These are phyloP conservation scores for Oryza glumipatula DNA, from an alignment of 176 grass and related monocot genomes.

Conservation along the genomic window DNA sequence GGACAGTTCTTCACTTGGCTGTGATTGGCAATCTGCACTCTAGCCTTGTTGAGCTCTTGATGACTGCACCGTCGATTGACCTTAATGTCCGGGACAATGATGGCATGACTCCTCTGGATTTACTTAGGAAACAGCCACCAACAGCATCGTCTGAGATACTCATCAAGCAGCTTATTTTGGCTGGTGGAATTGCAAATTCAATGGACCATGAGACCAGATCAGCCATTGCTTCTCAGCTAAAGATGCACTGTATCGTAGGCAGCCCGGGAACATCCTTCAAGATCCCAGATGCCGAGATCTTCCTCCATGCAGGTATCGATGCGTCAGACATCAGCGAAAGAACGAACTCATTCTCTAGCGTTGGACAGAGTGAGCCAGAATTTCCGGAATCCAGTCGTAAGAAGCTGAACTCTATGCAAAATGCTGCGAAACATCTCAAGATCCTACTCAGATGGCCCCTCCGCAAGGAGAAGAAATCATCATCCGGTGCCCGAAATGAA, in stretches of 20 bases:
- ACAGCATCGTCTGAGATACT: constrained; percentile 82
- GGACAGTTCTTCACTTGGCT: constrained; percentile 80
- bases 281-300: constrained; percentile 82
- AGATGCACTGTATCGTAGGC: constrained; percentile 60
- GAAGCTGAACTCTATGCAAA: constrained; percentile 66
- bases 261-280: constrained; percentile 87
- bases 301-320: constrained; percentile 67
- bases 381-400: constrained; percentile 41
- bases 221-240: constrained; percentile 66
- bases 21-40: constrained; percentile 69
- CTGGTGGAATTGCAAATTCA: constrained; percentile 77
- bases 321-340: constrained; percentile 50
- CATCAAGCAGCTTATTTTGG: constrained; percentile 77
- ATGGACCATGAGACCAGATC: constrained; percentile 61
- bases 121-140: constrained; percentile 69
- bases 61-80: constrained; percentile 61
- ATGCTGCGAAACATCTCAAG: constrained; percentile 66
- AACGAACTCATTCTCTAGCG: constrained; percentile 56
- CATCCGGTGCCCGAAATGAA: constrained; percentile 30
- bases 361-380: constrained; percentile 52
- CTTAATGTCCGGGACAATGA: constrained; percentile 66
- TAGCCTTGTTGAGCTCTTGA: constrained; percentile 69
- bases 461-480: constrained; percentile 55
- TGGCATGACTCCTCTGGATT: constrained; percentile 81
- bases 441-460: constrained; percentile 70